Base-by-base conservation (phyloP, 768 basidiomycete species). In the Rhodotorula kratochvilovae region DNA sequence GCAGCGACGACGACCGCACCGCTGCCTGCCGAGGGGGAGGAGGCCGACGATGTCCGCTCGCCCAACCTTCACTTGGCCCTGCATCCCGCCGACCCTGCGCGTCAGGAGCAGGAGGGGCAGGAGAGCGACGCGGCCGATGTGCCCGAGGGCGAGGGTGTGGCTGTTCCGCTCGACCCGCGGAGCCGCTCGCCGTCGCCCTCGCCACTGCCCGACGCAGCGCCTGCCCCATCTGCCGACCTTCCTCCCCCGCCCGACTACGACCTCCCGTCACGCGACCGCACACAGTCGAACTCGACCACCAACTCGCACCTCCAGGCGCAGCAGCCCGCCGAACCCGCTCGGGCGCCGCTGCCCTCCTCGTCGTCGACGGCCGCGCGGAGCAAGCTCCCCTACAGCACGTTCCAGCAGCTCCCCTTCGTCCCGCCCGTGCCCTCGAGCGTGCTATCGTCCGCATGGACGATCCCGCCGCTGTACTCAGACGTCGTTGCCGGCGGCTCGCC, bases 391-490 rank as follows among this genome's bases (percentile, higher is more conserved):
- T 95, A 93, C 79, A 91, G 90, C 29, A 93, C 91, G 13, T 94
- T 95, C 82, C 92, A 93, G 78, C 92, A 95, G 81, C 82, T 95
- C 25, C 84, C 84, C 15, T 93, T 91, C 77, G 86, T 92, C 6
- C 92, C 92, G 17, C 88, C 85, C 61, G 91, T 95, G 76, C 92
- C 92, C n/a, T 83, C 93, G 64, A 89, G 89, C 36, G 86, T 89
- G 1, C 90, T 95, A 64, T 89, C 91, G 39, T 90, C 93, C 77
- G 90, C 92, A 53, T 95, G 90, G 80, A 86, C 91, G 67, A 95
- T 95, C 62, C 92, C 92, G 15, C 92, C 92, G 1, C 91, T 91
- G 70, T 95, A 95, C 80, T 35, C 56, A 25, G 85, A 87, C 21
- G 84, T 87, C 53, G 91, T 92, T 80, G 81, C 71, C 27, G 46